phyloP scores from a whole-genome alignment of 305 asterid species.

The Galium porrigens region DNA sequence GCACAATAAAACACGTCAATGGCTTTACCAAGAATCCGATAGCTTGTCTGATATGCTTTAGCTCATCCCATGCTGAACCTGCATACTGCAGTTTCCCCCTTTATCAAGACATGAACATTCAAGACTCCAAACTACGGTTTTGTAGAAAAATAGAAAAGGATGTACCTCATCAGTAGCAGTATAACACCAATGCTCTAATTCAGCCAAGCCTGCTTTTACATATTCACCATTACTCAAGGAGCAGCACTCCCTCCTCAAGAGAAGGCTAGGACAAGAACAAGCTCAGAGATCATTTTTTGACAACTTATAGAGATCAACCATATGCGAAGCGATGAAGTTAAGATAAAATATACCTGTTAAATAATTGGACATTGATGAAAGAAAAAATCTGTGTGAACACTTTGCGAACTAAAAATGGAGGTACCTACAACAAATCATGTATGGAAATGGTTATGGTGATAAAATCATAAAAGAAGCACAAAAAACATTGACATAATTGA shows the following conservation, averaged over 20 bases:
- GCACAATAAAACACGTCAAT: neutral
- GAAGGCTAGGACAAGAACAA: conserved; percentile 29
- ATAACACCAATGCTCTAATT: conserved; percentile 49
- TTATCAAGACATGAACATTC: conserved; percentile 14
- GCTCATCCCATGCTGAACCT: conserved; percentile 61
- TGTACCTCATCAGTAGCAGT: conserved; percentile 52
- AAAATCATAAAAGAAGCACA: neutral
- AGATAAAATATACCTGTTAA: conserved; percentile 32
- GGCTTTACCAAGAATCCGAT: conserved; percentile 42
- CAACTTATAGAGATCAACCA: conserved; percentile 15
- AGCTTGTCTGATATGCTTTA: conserved; percentile 50
- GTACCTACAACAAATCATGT: conserved; percentile 24
- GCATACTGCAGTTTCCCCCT: conserved; percentile 37
- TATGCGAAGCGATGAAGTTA: conserved; percentile 10
- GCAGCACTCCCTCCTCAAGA: conserved; percentile 54
- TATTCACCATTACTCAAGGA: conserved; percentile 59
- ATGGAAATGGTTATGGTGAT: conserved; percentile 8
- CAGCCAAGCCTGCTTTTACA: conserved; percentile 53
- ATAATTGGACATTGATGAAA: conserved; percentile 51
- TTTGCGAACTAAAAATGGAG: conserved; percentile 55
- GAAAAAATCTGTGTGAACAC: conserved; percentile 60
- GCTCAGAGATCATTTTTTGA: conserved; percentile 7
- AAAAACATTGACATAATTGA: neutral
- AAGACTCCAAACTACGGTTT: neutral
- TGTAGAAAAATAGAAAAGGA: conserved; percentile 1